Evolutionary conservation across 257 asterid genomes (phyloP), one percentile per base, ranked within the genome.

Genomic region (Nicotiana paniculata): DNA sequence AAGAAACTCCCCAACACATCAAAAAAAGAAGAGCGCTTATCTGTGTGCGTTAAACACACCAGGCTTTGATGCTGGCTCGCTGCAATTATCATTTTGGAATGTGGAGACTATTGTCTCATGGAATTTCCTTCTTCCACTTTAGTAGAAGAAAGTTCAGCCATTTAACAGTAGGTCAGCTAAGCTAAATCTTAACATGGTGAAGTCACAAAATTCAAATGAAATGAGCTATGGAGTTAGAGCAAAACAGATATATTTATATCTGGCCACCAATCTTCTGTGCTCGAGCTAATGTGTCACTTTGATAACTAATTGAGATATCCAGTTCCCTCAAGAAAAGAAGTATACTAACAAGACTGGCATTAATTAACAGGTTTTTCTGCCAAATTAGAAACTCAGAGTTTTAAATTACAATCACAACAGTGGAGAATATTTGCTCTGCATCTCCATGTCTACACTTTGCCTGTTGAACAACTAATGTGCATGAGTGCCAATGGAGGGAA

Each of bases 51-150:
- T 65, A 21, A 39, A 11, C 93, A 83, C 77, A 95, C 95, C 93
- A 81, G 66, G 76, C 18, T 77, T 61, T 59, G 84, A 78, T 82
- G 88, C 83, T 68, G 83, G 87, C 59, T 77, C 83, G 80, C 75
- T 70, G 84, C n/a, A 51, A 70, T 89, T 84, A 35, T 83, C 89
- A 43, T 82, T 84, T 48, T 46, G 75, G 85, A 85, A 69, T 81
- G 81, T 61, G 61, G 89, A 86, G 67, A 58, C 82, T 30, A 86
- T 67, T 68, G 88, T 82, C 86, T 89, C 90, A 2, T 90, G 94
- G 81, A 93, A 90, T 84, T 88, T 87, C 91, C 99, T 93, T 93
- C 80, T 74, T 80, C 61, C 82, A 84, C 79, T 72, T 83, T 76
- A 61, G 80, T 51, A 16, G 76, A 74, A 61, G 46, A 35, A 2